Evolutionary conservation across 176 grass and related monocot species (phyloP), one percentile per base, ranked within the genome.

Genomic region (Eragrostis nindensis): DNA sequence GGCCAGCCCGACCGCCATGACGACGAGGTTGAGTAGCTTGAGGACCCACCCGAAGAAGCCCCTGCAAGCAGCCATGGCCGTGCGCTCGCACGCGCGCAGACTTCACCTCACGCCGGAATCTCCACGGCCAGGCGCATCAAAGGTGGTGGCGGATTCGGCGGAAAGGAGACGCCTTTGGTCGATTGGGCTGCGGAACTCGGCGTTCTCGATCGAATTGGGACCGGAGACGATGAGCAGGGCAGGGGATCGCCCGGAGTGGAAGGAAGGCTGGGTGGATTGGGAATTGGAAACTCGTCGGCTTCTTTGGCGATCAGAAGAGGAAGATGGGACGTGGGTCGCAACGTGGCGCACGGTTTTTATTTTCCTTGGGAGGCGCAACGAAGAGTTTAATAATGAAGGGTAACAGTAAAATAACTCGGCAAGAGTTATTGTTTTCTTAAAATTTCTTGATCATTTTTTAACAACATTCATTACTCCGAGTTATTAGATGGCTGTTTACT

Each of bases 1-100:
- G 71, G 77, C 90, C 64, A 97, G 85, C 82, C 94, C 91, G 19
- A 85, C 62, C 69, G 73, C 79, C 80, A 87, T 88, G 36, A 93
- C 75, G 21, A 93, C 73, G 26, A 97, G 67, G 82, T 93, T 97
- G 47, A 97, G 91, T 69, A 93, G 83, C 90, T 87, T 97, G 46
- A 97, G 72, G 40, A 97, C 22, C 68, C 91, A 93, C 66, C 89
- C 88, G 61, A 91, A 93, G 74, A 93, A 90, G 8, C 84, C 83
- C 67, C 86, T 74, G 72, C 88, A 97, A 44, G 89, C 90, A 43
- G 89, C 90, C 94, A 93, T 97, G 79, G 75, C 71, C 74, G 22
- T 62, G 81, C 18, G 77, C 18, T 60, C 42, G n/a, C 69, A 32
- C 70, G 29, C 56, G 44, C 73, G 36, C 57, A 36, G 30, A 46